These are phyloP conservation scores for Neoboletus subvelutipes DNA, from an alignment of 768 basidiomycete species.

Conservation along the genomic window DNA sequence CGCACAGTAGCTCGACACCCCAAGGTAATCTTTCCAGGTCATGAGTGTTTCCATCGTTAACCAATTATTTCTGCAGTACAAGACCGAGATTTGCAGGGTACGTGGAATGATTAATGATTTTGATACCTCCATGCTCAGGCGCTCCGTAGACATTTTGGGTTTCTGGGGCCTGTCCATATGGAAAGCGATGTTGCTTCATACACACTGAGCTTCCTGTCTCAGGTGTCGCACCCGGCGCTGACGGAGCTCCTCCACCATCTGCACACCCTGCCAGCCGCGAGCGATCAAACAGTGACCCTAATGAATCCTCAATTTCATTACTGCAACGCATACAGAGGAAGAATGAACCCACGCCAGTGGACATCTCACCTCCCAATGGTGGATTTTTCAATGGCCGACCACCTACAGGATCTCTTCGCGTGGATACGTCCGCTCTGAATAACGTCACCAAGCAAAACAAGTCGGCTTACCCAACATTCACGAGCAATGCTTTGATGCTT, in stretches of 20 bases:
- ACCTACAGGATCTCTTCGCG: constrained; percentile 66
- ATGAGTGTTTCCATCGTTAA: constrained; percentile 13
- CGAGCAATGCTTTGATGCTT: constrained; percentile 51
- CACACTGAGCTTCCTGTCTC: constrained; percentile 79
- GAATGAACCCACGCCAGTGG: constrained; percentile 59
- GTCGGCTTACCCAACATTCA: constrained; percentile 72
- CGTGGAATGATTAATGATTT: constrained; percentile 22
- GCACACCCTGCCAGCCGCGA: constrained; percentile 56
- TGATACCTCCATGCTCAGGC: constrained; percentile 9
- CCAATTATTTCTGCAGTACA: constrained; percentile 55
- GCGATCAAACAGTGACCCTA: constrained; percentile 79
- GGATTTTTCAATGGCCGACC: constrained; percentile 60
- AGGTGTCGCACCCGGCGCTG: constrained; percentile 55
- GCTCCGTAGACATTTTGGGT: constrained; percentile 82
- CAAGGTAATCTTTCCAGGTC: constrained; percentile 53
- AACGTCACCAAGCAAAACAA: constrained; percentile 72
- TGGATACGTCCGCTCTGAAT: constrained; percentile 70
- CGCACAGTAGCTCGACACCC: constrained; percentile 84
- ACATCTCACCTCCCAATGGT: constrained; percentile 42
- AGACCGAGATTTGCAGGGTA: constrained; percentile 92
- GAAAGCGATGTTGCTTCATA: constrained; percentile 92
- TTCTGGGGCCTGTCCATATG: constrained; percentile 89
- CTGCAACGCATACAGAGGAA: constrained; percentile 75
- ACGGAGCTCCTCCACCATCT: constrained; percentile 52
- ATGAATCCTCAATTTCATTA: constrained; percentile 67